Conservation (phyloP, 345 rosid genomes). For the Gossypium raimondii region DNA sequence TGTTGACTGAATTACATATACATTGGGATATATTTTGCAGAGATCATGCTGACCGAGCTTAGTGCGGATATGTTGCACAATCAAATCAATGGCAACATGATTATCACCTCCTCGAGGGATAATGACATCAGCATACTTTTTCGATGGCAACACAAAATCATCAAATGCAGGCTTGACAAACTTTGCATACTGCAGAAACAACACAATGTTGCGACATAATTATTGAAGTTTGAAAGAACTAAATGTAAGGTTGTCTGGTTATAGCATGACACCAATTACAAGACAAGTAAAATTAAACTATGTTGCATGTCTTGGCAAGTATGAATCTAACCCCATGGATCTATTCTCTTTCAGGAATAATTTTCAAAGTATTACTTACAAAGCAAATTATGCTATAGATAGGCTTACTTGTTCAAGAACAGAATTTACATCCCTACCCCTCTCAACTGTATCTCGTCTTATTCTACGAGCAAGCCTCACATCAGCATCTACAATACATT, state of each 20-base stretch:
- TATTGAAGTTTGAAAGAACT: slow-evolving; percentile 11
- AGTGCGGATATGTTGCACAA: slow-evolving; percentile 86
- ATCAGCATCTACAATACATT: slow-evolving; percentile 78
- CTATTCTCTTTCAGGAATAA: background rate
- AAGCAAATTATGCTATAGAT: slow-evolving; percentile 13
- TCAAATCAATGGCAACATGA: slow-evolving; percentile 92
- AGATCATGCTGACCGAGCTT: slow-evolving; percentile 95
- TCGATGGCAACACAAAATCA: slow-evolving; percentile 89
- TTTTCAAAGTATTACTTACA: background rate
- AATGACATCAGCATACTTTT: slow-evolving; percentile 91
- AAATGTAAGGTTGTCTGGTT: background rate
- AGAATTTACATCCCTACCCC: slow-evolving; percentile 91
- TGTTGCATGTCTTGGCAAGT: background rate
- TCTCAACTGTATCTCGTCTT: slow-evolving; percentile 92
- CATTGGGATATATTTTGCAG: slow-evolving; percentile 84
- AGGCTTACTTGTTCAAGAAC: slow-evolving; percentile 89
- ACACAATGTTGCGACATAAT: background rate
- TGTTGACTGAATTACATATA: slow-evolving; percentile 77
- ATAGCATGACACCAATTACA: background rate
- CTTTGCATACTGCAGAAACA: slow-evolving; percentile 64
- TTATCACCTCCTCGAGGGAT: slow-evolving; percentile 94
- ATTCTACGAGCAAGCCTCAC: slow-evolving; percentile 99
- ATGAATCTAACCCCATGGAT: background rate
- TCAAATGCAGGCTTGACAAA: slow-evolving; percentile 98
- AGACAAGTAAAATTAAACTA: background rate